Evolutionary conservation across 176 grass and related monocot genomes (phyloP).

Genomic region (Microstegium vimineum): DNA sequence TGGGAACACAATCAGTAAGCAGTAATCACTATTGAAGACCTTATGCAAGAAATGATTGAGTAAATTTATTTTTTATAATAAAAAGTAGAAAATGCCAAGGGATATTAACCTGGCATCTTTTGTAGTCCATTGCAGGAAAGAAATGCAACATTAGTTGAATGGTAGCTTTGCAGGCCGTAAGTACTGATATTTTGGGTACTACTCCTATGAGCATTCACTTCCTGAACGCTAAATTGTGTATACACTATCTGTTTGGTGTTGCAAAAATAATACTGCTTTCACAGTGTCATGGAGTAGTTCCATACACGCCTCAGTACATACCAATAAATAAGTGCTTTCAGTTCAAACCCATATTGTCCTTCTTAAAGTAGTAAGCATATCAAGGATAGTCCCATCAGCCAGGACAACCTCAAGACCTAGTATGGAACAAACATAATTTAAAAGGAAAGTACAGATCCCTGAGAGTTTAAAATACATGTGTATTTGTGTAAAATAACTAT

Average conservation of each 20-base stretch:
- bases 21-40: slow-evolving; percentile 27
- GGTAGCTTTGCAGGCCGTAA: slow-evolving; percentile 81
- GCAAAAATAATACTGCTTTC: background rate
- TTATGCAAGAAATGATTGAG: background rate
- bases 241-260: slow-evolving; percentile 24
- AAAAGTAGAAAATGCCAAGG: background rate
- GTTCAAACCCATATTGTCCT: slow-evolving; percentile 94
- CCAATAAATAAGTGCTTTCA: slow-evolving; percentile 98
- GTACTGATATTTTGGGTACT: slow-evolving; percentile 86
- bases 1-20: slow-evolving; percentile 41
- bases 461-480: background rate
- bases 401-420: slow-evolving; percentile 88
- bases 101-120: slow-evolving; percentile 68
- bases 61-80: background rate
- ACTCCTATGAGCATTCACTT: slow-evolving; percentile 93
- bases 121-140: slow-evolving; percentile 93
- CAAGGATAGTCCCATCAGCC: slow-evolving; percentile 89
- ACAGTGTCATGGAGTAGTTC: background rate
- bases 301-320: slow-evolving; percentile 9
- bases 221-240: slow-evolving; percentile 49
- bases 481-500: background rate
- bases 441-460: background rate
- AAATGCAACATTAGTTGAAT: slow-evolving; percentile 84
- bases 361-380: slow-evolving; percentile 95
- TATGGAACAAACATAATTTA: slow-evolving; percentile 30